Base-by-base conservation (phyloP, 148 eudicot species). In the Agrostemma githago region DNA sequence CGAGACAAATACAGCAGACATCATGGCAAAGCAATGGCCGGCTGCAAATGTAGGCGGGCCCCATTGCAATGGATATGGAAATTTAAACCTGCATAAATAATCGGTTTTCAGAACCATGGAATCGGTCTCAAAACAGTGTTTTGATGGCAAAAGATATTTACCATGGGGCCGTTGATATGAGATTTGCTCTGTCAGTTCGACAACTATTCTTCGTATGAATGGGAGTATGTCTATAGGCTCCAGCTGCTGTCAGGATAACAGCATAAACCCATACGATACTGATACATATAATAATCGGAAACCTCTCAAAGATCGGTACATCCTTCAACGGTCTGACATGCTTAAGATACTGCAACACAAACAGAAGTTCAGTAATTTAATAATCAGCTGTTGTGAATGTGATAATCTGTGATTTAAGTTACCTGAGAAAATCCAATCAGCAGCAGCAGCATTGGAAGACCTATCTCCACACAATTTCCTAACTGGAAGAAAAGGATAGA, bases 1-100 rank as follows among this genome's bases (percentile, higher is more conserved):
- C 26, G 99, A 96, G 26, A 96, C 99, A 34, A 96, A 88, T 72
- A 96, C 99, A 4, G 97, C 86, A 38, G 99, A 90, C 99, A 96
- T 96, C 99, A 96, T 96, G 7, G 97, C 99, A 77, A 96, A 84
- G 14, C 83, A 81, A 82, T 92, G 97, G 19, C 99, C 99, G 2
- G 95, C 97, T 53, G 97, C 77, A 73, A 96, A 96, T 1, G 99
- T 90, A 69, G 99, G 99, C 19, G 99, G 92, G 53, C 99, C 99
- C 99, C 99, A 96, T 78, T 96, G 99, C 79, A 92, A 79, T 17
- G 97, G 99, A 78, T 96, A 96, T 10, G 99, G 99, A 73, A 96
- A 92, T 80, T 83, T 96, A 85, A 96, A 92, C 99, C 99, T 95
- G 74, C 20, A 72, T 71, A 20, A 14, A 72, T 44, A 57, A 57